Conservation (phyloP, 2,329 filamentous ascomycete species). For the Aspergillus quadrilineatus region DNA sequence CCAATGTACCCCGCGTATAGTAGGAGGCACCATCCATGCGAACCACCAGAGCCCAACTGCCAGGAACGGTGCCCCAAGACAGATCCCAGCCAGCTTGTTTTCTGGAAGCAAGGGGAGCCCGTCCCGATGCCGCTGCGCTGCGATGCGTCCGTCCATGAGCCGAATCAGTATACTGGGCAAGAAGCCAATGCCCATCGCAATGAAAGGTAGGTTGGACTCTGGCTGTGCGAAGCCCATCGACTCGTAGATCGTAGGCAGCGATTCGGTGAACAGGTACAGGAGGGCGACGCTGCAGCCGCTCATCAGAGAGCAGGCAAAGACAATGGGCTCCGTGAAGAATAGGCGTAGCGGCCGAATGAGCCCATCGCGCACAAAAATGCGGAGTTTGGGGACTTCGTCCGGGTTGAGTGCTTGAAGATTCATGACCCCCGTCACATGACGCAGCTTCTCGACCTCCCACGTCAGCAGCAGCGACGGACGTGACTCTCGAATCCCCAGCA, state of each 20-base stretch:
- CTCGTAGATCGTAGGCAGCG: conserved; percentile 42
- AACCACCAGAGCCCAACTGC: conserved; percentile 51
- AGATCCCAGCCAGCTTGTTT: conserved; percentile 50
- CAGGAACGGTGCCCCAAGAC: conserved; percentile 47
- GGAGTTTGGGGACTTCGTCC: conserved; percentile 37
- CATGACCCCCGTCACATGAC: conserved; percentile 23
- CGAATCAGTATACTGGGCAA: conserved; percentile 45
- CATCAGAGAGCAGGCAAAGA: conserved; percentile 44
- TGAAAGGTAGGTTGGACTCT: conserved; percentile 41
- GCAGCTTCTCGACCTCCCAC: conserved; percentile 29
- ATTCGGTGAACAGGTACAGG: conserved; percentile 51
- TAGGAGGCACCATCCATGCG: conserved; percentile 49
- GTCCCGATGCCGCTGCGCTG: conserved; percentile 13
- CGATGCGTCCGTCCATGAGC: conserved; percentile 41
- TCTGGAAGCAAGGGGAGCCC: conserved; percentile 39
- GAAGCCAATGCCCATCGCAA: conserved; percentile 43
- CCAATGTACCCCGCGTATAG: conserved; percentile 35
- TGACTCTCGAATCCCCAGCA: conserved; percentile 43
- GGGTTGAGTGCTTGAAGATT: conserved; percentile 36
- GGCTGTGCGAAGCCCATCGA: conserved; percentile 34
- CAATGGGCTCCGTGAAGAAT: conserved; percentile 48
- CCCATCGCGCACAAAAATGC: conserved; percentile 35
- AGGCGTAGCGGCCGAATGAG: conserved; percentile 42
- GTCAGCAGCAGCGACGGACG: conserved; percentile 44
- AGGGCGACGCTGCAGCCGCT: conserved; percentile 43